A percentile compares a stretch with the other conserved stretches of the same genome.
Evolutionary conservation across 495 filamentous ascomycete species (phyloP).

Genomic region (Chaetomidium leptoderma): DNA sequence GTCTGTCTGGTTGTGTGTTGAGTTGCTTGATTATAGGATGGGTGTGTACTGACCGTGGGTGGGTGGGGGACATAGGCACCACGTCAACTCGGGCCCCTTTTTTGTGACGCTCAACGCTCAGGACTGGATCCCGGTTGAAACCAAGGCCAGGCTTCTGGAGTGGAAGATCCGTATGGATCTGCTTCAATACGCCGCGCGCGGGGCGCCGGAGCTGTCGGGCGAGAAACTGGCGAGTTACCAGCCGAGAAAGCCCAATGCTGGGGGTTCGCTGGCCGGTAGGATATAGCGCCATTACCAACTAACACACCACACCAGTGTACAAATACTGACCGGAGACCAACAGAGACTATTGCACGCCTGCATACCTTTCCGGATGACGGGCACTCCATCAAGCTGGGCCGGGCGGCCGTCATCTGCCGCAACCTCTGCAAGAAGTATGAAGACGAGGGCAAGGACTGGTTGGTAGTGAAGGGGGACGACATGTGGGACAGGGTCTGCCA

Average conservation of each 20-base stretch:
- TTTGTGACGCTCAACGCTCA: slow-evolving; percentile 38
- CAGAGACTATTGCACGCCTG: slow-evolving; percentile 53
- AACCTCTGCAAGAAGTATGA: slow-evolving; percentile 30
- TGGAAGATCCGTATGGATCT: slow-evolving; percentile 72
- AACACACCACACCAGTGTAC: too few relatives aligned
- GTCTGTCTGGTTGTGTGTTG: neutral
- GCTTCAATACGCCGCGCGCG: slow-evolving; percentile 60
- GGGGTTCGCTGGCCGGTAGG: slow-evolving; percentile 1
- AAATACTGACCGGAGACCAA: neutral
- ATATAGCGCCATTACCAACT: too few relatives aligned
- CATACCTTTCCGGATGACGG: slow-evolving; percentile 65
- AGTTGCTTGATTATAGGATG: neutral
- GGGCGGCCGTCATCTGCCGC: slow-evolving; percentile 55
- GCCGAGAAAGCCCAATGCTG: slow-evolving; percentile 26
- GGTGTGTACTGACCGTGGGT: neutral
- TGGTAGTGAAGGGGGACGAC: slow-evolving; percentile 54
- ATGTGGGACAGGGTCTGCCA: slow-evolving; percentile 70
- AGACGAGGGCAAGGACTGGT: slow-evolving; percentile 41
- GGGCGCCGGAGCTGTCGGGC: slow-evolving; percentile 49
- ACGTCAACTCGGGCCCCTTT: slow-evolving; percentile 40
- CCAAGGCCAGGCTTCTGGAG: slow-evolving; percentile 63
- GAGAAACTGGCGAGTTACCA: slow-evolving; percentile 54
- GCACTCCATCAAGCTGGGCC: slow-evolving; percentile 66
- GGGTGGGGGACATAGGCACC: slow-evolving; percentile 44
- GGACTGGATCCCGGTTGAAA: slow-evolving; percentile 38